A percentile compares a stretch with the other conserved stretches of the same genome.
These are phyloP conservation scores for Xylariaceae sp. DNA, from an alignment of 2,329 filamentous ascomycete species.

Conservation along the genomic window DNA sequence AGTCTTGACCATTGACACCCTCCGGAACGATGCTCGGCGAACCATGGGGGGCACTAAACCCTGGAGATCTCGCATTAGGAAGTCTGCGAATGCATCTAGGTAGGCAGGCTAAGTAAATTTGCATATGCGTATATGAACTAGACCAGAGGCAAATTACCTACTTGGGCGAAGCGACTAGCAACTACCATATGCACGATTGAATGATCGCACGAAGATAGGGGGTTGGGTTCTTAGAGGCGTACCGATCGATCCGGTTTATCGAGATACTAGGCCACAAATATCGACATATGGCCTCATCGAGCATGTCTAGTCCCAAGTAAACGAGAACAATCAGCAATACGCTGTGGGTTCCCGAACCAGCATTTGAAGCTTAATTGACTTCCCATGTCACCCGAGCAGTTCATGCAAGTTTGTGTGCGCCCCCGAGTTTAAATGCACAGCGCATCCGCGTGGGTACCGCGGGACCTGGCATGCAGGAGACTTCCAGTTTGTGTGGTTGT, in stretches of 20 bases:
- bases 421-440: conserved; percentile 8
- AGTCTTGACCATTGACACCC: background rate
- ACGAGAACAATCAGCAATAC: background rate
- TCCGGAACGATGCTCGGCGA: background rate
- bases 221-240: conserved; percentile 4
- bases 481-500: background rate
- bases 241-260: conserved; percentile 5
- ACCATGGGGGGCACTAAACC: background rate
- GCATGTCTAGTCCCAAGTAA: conserved; percentile 9
- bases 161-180: background rate
- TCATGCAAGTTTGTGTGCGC: conserved; percentile 4
- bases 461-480: conserved; percentile 8
- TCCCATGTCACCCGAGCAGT: conserved; percentile 7
- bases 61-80: background rate
- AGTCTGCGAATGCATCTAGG: background rate
- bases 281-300: conserved; percentile 1
- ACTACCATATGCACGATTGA: conserved; percentile 1
- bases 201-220: no score
- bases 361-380: conserved; percentile 20
- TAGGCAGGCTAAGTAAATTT: background rate
- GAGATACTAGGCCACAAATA: background rate
- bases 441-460: conserved; percentile 16
- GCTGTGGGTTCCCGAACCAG: conserved; percentile 18
- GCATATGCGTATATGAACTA: background rate
- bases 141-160: background rate